phyloP scores from a whole-genome alignment of 148 eudicot species.

The Silene latifolia region DNA sequence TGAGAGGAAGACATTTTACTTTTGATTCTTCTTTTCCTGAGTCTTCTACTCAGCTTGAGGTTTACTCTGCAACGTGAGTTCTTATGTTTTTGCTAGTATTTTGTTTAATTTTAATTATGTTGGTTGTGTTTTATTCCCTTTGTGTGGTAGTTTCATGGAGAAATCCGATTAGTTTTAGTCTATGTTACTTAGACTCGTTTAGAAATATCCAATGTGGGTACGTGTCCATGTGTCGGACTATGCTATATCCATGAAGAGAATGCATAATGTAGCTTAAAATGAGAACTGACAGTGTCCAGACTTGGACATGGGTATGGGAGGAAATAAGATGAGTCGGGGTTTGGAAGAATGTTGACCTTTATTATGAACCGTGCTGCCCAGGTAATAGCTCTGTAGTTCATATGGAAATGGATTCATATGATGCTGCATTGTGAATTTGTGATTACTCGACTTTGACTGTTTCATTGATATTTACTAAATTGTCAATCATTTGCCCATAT shows the following conservation, averaged over 20 bases:
- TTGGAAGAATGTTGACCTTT: neutral
- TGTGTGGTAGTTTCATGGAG: neutral
- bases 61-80: conserved; percentile 86
- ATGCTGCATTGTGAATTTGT: neutral
- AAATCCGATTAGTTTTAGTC: neutral
- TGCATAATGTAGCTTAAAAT: too few species aligned
- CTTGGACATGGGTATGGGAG: too few species aligned
- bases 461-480: neutral
- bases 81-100: neutral
- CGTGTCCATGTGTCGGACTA: too few species aligned
- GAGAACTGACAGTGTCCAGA: too few species aligned
- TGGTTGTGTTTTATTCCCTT: conserved; percentile 10
- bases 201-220: too few species aligned
- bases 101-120: neutral
- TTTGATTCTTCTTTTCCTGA: conserved; percentile 84
- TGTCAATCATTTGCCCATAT: too few species aligned
- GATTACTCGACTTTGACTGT: conserved; percentile 2
- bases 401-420: too few species aligned
- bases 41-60: conserved; percentile 59
- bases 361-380: conserved; percentile 21
- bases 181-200: neutral
- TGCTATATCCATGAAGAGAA: too few species aligned
- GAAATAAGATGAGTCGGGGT: too few species aligned
- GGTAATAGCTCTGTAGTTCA: conserved; percentile 5
- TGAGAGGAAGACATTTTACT: conserved; percentile 80